A percentile compares a stretch with the other conserved stretches of the same genome.
Evolutionary conservation across 805 yeast species (phyloP).

Genomic region (Scheffersomyces amazonensis): DNA sequence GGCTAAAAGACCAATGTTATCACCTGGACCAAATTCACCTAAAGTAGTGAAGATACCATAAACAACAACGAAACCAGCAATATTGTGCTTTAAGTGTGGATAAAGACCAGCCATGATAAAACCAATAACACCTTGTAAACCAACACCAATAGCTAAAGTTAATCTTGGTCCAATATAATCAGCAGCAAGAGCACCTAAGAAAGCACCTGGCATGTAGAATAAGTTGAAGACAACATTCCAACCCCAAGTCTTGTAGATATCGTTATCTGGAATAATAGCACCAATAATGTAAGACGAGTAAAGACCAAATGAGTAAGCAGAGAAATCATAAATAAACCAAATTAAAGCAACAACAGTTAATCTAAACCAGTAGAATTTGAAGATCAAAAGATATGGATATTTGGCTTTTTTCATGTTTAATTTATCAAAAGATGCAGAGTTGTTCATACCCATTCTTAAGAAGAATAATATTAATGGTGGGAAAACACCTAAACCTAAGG

Average conservation of each 20-base stretch:
- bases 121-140: constrained; percentile 75
- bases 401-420: constrained; percentile 60
- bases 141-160: constrained; percentile 67
- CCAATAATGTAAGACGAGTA: constrained; percentile 72
- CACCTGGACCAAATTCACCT: constrained; percentile 96
- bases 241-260: constrained; percentile 75
- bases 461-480: constrained; percentile 79
- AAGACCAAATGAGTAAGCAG: constrained; percentile 82
- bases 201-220: constrained; percentile 88
- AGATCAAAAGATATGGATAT: constrained; percentile 64
- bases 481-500: constrained; percentile 86
- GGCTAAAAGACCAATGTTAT: constrained; percentile 84
- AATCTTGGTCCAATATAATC: constrained; percentile 91
- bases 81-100: constrained; percentile 49
- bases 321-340: constrained; percentile 92
- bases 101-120: constrained; percentile 78
- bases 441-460: constrained; percentile 72
- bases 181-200: constrained; percentile 80
- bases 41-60: constrained; percentile 84
- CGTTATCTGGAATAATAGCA: constrained; percentile 53
- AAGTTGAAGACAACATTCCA: constrained; percentile 89
- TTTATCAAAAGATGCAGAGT: constrained; percentile 69
- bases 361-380: constrained; percentile 86
- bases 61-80: constrained; percentile 79
- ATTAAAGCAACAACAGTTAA: constrained; percentile 65